Conservation (phyloP, 1,284 basidiomycete genomes). For the Sporisorium scitamineum region DNA sequence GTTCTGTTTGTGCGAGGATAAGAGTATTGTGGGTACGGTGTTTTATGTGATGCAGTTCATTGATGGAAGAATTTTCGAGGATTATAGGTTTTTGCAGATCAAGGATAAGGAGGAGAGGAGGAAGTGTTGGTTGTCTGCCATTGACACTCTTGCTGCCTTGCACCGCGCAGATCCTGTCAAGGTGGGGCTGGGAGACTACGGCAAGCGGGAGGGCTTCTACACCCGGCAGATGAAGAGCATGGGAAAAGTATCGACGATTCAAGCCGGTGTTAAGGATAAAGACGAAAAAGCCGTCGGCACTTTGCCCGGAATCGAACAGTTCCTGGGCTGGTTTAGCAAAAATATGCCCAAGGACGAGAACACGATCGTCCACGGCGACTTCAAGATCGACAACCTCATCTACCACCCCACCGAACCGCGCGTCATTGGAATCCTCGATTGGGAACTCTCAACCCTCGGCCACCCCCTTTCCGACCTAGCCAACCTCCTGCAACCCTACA, state of each 20-base stretch:
- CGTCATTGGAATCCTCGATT: constrained; percentile 94
- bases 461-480: constrained; percentile 84
- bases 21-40: constrained; percentile 81
- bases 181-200: constrained; percentile 82
- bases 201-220: constrained; percentile 83
- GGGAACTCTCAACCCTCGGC: constrained; percentile 86
- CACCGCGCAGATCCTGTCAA: constrained; percentile 78
- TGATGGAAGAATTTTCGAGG: constrained; percentile 87
- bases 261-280: constrained; percentile 77
- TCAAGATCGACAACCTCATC: constrained; percentile 94
- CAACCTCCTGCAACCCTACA: constrained; percentile 81
- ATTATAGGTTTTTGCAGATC: constrained; percentile 75
- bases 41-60: constrained; percentile 98
- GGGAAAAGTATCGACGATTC: constrained; percentile 78
- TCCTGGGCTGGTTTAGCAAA: constrained; percentile 81
- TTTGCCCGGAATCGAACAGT: constrained; percentile 79
- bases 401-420: constrained; percentile 91
- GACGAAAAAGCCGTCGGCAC: constrained; percentile 73
- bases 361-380: constrained; percentile 89
- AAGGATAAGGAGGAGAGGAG: constrained; percentile 73
- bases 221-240: constrained; percentile 91
- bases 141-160: constrained; percentile 79
- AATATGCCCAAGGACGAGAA: constrained; percentile 79
- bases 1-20: constrained; percentile 79
- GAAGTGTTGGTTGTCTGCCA: constrained; percentile 73